A percentile compares a stretch with the other conserved stretches of the same genome.
These are phyloP conservation scores for Apiotrichum veenhuisii DNA, from an alignment of 1,284 basidiomycete genomes.

Conservation along the genomic window DNA sequence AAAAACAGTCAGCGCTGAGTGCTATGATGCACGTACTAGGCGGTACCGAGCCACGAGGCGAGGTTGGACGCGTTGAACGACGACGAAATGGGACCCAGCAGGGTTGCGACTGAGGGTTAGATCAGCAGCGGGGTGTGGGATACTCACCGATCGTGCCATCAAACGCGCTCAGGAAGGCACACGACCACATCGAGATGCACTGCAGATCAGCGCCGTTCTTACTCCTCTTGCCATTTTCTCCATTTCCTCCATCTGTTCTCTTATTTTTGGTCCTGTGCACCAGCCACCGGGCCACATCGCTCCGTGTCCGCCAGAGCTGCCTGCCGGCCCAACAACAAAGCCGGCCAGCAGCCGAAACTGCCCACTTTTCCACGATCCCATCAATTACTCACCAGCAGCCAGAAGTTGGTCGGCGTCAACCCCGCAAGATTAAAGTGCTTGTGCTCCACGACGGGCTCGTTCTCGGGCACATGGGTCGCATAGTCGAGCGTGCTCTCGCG, in stretches of 20 bases:
- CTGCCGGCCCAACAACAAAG: too few relatives aligned
- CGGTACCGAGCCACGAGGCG: constrained; percentile 79
- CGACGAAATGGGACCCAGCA: constrained; percentile 52
- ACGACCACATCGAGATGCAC: constrained; percentile 37
- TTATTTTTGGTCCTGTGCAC: too few relatives aligned
- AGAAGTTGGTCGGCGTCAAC: constrained; percentile 30
- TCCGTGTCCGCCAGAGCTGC: too few relatives aligned
- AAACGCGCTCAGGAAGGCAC: constrained; percentile 66
- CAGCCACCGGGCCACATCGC: too few relatives aligned
- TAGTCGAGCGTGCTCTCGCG: constrained; percentile 17
- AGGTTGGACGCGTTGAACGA: constrained; percentile 52
- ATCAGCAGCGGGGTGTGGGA: not conserved
- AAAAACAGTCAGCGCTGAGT: not conserved
- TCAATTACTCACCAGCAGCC: constrained; percentile 25
- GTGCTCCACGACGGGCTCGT: constrained; percentile 8
- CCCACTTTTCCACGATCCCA: too few relatives aligned
- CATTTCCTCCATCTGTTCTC: too few relatives aligned
- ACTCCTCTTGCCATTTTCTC: too few relatives aligned
- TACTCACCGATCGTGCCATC: constrained; percentile 57
- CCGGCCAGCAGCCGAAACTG: too few relatives aligned
- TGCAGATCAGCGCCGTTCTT: constrained; percentile 1
- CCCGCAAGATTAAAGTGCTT: constrained; percentile 42
- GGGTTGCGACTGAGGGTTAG: constrained; percentile 54
- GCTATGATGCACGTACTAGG: constrained; percentile 46
- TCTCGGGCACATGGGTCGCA: constrained; percentile 16